Evolutionary conservation across 176 grass and related monocot species (phyloP).

Genomic region (Aegilops longissima): DNA sequence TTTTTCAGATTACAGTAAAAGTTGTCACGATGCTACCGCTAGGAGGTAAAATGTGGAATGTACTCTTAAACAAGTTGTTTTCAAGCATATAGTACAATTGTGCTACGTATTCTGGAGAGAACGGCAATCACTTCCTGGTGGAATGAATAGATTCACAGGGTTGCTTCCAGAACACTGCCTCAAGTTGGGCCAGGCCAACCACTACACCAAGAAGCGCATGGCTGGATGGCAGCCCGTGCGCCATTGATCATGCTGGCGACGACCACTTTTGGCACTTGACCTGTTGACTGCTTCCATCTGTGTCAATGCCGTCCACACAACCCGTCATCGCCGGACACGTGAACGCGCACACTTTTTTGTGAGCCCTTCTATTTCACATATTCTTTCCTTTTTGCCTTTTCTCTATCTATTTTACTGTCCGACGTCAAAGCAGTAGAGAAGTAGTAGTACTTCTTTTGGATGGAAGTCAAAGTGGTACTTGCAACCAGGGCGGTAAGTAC

Average conservation of each 20-base stretch:
- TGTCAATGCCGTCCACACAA: slow-evolving; percentile 29
- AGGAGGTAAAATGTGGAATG: too few species aligned
- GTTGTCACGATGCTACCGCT: too few species aligned
- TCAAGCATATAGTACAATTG: too few species aligned
- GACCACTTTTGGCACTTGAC: slow-evolving; percentile 23
- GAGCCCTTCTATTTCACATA: not conserved
- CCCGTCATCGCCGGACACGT: not conserved
- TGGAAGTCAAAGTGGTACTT: not conserved
- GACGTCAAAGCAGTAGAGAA: not conserved
- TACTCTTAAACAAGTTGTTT: too few species aligned
- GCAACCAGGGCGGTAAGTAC: not conserved
- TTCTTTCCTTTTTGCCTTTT: not conserved
- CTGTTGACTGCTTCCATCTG: slow-evolving; percentile 27
- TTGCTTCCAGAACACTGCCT: slow-evolving; percentile 27
- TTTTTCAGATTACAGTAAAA: too few species aligned
- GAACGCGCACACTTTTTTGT: not conserved
- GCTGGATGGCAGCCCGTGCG: slow-evolving; percentile 39
- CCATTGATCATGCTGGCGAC: slow-evolving; percentile 17
- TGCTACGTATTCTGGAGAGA: not conserved
- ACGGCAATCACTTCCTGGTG: not conserved
- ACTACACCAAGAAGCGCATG: slow-evolving; percentile 31
- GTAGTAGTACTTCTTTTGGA: not conserved
- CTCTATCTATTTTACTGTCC: not conserved
- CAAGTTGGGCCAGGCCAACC: slow-evolving; percentile 25
- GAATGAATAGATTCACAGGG: not conserved